Evolutionary conservation across 805 yeast species (phyloP), one percentile per base, ranked within the genome.

Genomic region (Nakazawaea ambrosiae): DNA sequence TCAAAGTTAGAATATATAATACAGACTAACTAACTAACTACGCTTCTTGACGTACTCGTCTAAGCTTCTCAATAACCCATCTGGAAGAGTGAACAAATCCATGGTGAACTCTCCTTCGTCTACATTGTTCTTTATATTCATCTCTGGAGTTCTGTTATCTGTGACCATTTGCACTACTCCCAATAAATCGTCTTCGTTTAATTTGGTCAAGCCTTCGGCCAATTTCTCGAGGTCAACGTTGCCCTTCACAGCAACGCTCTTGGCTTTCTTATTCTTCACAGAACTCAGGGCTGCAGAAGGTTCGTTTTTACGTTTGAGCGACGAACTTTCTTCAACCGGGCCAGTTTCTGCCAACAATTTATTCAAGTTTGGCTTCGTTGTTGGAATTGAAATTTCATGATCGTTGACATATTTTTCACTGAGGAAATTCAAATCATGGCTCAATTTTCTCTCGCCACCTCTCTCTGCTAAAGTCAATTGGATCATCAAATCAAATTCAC

Each of bases 161-260:
- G 95, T 88, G 28, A 90, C 92, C 96, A 90, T 89, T 62, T 90
- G 97, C 39, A 90, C 97, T 34, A 92, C 92, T 24, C 88, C 94
- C 35, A 92, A 75, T 48, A 90, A 68, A 60, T 92, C 97, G 55
- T 92, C 97, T 61, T 90, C 97, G 41, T 70, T 79, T 47, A 90
- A 69, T 60, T 85, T 85, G 37, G 95, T 86, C 50, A 90, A 71
- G 2, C 92, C 90, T 44, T 81, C 86, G 5, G 97, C 96, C 53
- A 90, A 72, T 54, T 80, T 81, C 55, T 90, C 98, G 49, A 92
- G 68, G 56, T 90, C 97, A 24, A 92, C 80, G 25, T 70, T 70
- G 5, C 89, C 92, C 55, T 82, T 84, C 16, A 75, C 61, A 16
- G 92, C 75, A 51, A 66, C 59, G 18, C 65, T 61, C 55, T 74